phyloP scores from a whole-genome alignment of 192 early-diverging fungal species.

The Phlyctochytrium planicorne region DNA sequence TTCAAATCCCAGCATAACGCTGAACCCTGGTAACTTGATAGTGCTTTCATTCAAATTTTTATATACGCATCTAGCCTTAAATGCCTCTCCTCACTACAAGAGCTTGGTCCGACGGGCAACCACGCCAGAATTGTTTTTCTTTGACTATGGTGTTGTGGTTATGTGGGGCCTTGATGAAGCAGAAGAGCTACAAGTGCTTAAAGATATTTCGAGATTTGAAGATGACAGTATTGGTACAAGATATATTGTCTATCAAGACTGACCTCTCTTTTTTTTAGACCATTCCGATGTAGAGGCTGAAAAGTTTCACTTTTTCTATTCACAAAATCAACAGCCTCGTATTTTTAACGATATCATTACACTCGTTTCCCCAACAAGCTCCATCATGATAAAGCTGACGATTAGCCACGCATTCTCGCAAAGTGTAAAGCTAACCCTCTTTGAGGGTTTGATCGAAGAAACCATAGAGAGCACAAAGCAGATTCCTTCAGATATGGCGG shows the following conservation, averaged over 20 bases:
- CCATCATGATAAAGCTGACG: slow-evolving; percentile 84
- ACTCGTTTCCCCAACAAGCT: slow-evolving; percentile 42
- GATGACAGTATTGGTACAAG: slow-evolving; percentile 62
- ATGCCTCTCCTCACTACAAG: slow-evolving; percentile 10
- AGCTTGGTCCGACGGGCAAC: slow-evolving; percentile 22
- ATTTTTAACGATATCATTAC: slow-evolving; percentile 90
- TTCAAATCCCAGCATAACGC: background rate
- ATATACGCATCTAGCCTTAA: slow-evolving; percentile 2
- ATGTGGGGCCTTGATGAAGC: slow-evolving; percentile 91
- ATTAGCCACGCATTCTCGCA: slow-evolving; percentile 97
- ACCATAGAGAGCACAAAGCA: slow-evolving; percentile 87
- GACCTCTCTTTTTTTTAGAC: slow-evolving; percentile 3
- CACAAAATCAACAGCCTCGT: slow-evolving; percentile 58
- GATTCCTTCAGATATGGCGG: slow-evolving; percentile 91
- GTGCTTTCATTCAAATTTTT: background rate
- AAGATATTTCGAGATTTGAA: slow-evolving; percentile 70
- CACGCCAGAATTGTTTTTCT: slow-evolving; percentile 74
- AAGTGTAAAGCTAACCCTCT: slow-evolving; percentile 90
- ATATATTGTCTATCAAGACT: background rate
- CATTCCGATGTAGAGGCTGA: slow-evolving; percentile 63
- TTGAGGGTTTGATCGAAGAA: slow-evolving; percentile 90
- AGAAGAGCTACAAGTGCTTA: slow-evolving; percentile 76
- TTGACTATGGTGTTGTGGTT: slow-evolving; percentile 94
- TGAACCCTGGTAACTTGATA: background rate
- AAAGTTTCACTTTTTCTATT: slow-evolving; percentile 81